Base-by-base conservation (phyloP, 768 basidiomycete species). In the Hirschioporus abietinus region DNA sequence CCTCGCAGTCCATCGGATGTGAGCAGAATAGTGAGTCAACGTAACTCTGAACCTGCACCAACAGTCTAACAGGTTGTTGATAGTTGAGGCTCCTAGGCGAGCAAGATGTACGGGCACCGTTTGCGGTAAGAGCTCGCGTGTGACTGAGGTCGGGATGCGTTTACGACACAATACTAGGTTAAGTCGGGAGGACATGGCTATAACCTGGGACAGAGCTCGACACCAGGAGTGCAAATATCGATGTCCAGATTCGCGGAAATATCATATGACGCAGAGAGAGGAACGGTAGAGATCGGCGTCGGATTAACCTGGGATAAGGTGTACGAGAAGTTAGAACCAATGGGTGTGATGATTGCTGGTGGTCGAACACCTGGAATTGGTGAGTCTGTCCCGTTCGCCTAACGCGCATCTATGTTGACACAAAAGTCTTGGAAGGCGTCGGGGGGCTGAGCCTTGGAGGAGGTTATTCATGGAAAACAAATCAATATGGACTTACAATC, bases 391-490 rank as follows among this genome's bases (percentile, higher is more conserved):
- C 30, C 15, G 10, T 61, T 12, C 60, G 23, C 23, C 60, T 1
- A 5, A 18, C 18, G 30, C 2, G 8, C 60, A 61, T 18, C 18
- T 3, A 61, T 61, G 3, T 61, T 61, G 24, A 52, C 23, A 34
- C 60, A 61, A 17, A 17, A 25, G 30, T 61, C 25, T 15, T 3
- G 12, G 15, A 25, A 61, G 60, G 60, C 30, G 30, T 61, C 3
- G 60, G 25, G 9, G 60, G 60, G 30, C 23, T 61, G 30, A 61
- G 60, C 30, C 60, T 61, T 12, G 60, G 60, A 25, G 60, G 60
- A 3, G 60, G 60, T 18, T 61, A 61, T 61, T 61, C 60, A 61
- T 61, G 60, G 60, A 61, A 61, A 61, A 61, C 60, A 6, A 34
- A 61, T 34, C 60, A 61, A 61, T 61, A 15, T 24, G 60, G 60